Percentiles rank a stretch among this genome's conserved stretches.
These are phyloP conservation scores for Eucalyptus camaldulensis DNA, from an alignment of 345 rosid genomes.

Conservation along the genomic window DNA sequence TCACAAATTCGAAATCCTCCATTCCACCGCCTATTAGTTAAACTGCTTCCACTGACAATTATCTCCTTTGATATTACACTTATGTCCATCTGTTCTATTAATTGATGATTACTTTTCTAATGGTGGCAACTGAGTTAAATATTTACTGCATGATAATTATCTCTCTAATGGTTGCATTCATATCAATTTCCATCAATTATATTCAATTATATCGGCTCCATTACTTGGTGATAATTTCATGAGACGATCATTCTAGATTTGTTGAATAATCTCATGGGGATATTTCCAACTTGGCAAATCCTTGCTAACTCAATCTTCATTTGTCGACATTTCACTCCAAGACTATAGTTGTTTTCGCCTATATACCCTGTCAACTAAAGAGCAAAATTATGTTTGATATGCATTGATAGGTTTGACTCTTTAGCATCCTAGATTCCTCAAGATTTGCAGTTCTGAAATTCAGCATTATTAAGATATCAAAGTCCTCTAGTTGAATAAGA, in stretches of 20 bases:
- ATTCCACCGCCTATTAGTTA: neutral
- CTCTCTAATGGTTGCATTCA: neutral
- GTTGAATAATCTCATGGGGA: no score
- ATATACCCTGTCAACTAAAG: neutral
- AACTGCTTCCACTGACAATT: fast-evolving
- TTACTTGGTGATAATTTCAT: neutral
- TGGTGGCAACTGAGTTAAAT: fast-evolving
- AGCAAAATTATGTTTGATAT: neutral
- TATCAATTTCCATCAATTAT: neutral
- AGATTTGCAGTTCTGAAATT: neutral
- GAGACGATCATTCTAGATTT: no score
- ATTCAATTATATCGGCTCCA: fast-evolving
- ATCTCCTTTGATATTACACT: no score
- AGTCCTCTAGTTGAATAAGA: neutral
- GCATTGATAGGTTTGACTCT: neutral
- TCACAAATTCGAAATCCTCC: fast-evolving
- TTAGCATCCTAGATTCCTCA: neutral
- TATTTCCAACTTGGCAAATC: neutral
- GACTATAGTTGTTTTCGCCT: neutral
- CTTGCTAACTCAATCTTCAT: neutral
- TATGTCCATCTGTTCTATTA: fast-evolving
- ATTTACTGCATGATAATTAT: neutral
- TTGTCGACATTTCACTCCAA: neutral
- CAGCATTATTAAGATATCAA: neutral
- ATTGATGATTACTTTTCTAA: neutral